A percentile compares a stretch with the other conserved stretches of the same genome.
These are phyloP conservation scores for Aspergillus baeticus DNA, from an alignment of 495 filamentous ascomycete species.

Conservation along the genomic window DNA sequence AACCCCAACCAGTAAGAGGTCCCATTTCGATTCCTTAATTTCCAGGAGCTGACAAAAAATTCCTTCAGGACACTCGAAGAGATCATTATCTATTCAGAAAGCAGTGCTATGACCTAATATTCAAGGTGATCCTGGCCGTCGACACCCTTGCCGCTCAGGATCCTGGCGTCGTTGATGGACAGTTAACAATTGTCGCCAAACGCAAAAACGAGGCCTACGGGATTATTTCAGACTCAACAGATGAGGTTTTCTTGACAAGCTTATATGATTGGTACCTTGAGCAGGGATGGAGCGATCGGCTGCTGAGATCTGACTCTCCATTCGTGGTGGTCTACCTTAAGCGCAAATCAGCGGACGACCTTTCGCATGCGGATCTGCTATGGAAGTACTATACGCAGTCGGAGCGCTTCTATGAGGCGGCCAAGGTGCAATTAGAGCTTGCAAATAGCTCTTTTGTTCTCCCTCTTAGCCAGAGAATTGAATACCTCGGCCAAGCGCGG, in stretches of 20 bases:
- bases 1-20: slow-evolving; percentile 47
- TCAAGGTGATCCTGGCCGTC: slow-evolving; percentile 70
- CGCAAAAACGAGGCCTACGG: slow-evolving; percentile 83
- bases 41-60: slow-evolving; percentile 39
- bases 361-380: slow-evolving; percentile 82
- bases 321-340: slow-evolving; percentile 86
- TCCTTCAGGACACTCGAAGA: slow-evolving; percentile 61
- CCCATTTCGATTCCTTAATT: slow-evolving; percentile 23
- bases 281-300: slow-evolving; percentile 76
- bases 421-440: slow-evolving; percentile 78
- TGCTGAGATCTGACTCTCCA: slow-evolving; percentile 78
- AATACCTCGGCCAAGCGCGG: slow-evolving; percentile 83
- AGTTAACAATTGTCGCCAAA: slow-evolving; percentile 67
- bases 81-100: slow-evolving; percentile 67
- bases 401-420: slow-evolving; percentile 77
- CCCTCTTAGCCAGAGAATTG: slow-evolving; percentile 73
- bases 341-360: slow-evolving; percentile 63
- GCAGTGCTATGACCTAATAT: slow-evolving; percentile 79
- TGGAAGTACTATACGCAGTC: slow-evolving; percentile 86
- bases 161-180: slow-evolving; percentile 74
- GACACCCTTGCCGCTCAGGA: slow-evolving; percentile 64
- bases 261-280: slow-evolving; percentile 96
- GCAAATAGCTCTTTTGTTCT: slow-evolving; percentile 78
- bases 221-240: slow-evolving; percentile 77
- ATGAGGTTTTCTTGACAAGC: slow-evolving; percentile 90